A percentile compares a stretch with the other conserved stretches of the same genome.
Conservation (phyloP, 23 red algal species). For the Gracilaria vermiculophylla region DNA sequence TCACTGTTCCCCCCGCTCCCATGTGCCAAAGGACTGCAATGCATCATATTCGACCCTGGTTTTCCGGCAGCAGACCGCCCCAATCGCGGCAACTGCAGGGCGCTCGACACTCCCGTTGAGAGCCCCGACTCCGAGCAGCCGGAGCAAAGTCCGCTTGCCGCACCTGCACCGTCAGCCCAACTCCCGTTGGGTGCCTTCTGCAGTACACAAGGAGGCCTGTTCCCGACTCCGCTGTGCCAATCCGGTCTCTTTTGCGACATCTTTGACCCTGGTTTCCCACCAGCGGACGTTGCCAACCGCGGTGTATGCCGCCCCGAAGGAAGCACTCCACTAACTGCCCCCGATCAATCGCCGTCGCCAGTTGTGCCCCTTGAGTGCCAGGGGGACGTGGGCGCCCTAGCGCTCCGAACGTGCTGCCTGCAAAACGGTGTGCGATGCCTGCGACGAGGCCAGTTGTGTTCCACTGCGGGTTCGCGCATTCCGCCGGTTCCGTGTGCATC, state of each 20-base stretch:
- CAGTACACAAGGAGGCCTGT: not conserved
- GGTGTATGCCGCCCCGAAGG: not conserved
- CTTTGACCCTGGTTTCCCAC: not conserved
- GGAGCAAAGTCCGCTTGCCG: not conserved
- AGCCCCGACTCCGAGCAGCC: not conserved
- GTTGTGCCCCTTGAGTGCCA: not conserved
- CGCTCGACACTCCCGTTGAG: not conserved
- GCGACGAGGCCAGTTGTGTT: conserved; percentile 24
- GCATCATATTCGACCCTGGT: conserved; percentile 20
- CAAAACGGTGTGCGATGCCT: conserved; percentile 37
- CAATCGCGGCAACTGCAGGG: not conserved
- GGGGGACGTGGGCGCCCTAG: not conserved
- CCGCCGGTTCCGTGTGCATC: conserved; percentile 26
- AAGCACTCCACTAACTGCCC: not conserved
- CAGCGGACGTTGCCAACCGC: not conserved
- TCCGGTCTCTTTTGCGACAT: conserved; percentile 6
- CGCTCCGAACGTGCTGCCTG: conserved; percentile 13
- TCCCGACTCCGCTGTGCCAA: not conserved
- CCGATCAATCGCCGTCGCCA: not conserved
- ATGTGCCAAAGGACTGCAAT: conserved; percentile 14
- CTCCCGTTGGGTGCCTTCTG: not conserved
- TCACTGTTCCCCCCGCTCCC: conserved; percentile 38
- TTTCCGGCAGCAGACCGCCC: conserved; percentile 32
- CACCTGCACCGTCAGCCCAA: not conserved
- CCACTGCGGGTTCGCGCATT: conserved; percentile 20